phyloP scores from a whole-genome alignment of 257 asterid species.

The Ehretia macrophylla region DNA sequence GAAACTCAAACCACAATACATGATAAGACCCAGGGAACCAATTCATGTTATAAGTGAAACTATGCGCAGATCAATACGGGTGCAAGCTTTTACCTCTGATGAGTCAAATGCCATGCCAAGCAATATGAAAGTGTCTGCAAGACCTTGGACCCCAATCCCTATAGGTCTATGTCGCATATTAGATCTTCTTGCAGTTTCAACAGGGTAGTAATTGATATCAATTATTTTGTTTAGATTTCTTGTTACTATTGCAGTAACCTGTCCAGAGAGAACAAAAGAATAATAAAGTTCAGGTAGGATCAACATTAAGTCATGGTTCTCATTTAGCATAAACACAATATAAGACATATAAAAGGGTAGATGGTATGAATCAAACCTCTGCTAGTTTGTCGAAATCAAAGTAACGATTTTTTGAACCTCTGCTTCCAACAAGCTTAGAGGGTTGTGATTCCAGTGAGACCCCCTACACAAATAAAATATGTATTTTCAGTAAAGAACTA shows the following conservation, averaged over 20 bases:
- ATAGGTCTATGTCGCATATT: slow-evolving; percentile 87
- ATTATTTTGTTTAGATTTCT: slow-evolving; percentile 84
- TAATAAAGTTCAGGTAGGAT: not conserved
- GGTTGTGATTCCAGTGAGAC: slow-evolving; percentile 75
- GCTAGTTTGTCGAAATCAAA: slow-evolving; percentile 91
- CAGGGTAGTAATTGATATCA: slow-evolving; percentile 82
- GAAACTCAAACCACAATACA: slow-evolving; percentile 12
- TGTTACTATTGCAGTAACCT: slow-evolving; percentile 77
- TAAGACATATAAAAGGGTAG: not conserved
- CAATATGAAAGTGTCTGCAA: slow-evolving; percentile 89
- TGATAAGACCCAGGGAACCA: not conserved
- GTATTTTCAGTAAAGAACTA: not conserved
- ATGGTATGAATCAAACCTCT: slow-evolving; percentile 51
- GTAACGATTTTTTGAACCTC: slow-evolving; percentile 70
- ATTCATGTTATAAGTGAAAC: not conserved
- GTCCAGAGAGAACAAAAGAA: slow-evolving; percentile 16
- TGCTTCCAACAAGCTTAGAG: slow-evolving; percentile 87
- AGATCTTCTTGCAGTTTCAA: slow-evolving; percentile 83
- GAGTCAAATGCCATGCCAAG: slow-evolving; percentile 99
- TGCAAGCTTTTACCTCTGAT: slow-evolving; percentile 53
- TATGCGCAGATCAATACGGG: not conserved
- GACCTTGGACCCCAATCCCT: slow-evolving; percentile 98
- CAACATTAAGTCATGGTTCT: not conserved
- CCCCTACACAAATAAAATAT: slow-evolving; percentile 41
- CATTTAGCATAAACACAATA: not conserved